Evolutionary conservation across 768 basidiomycete genomes (phyloP).

Genomic region (Panaeolus cyanescens): DNA sequence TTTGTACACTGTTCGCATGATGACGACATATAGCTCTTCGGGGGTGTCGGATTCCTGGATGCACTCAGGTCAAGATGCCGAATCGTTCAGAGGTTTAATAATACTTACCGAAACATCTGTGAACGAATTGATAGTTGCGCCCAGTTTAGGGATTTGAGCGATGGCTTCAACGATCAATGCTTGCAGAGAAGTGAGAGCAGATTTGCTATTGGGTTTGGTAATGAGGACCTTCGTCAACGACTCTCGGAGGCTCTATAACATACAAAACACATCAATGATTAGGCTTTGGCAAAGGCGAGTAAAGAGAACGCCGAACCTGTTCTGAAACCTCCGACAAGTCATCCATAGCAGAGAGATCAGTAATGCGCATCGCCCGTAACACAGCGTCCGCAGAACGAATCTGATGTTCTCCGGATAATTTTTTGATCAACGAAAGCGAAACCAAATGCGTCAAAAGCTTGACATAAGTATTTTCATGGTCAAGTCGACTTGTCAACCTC

Average conservation of each 20-base stretch:
- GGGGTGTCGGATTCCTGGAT: constrained; percentile 17
- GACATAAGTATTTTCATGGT: constrained; percentile 49
- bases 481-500: constrained; percentile 52
- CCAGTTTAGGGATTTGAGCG: constrained; percentile 50
- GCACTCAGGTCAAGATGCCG: background rate
- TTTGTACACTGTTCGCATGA: constrained; percentile 67
- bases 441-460: constrained; percentile 63
- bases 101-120: constrained; percentile 34
- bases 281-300: constrained; percentile 22
- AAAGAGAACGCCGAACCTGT: constrained; percentile 27
- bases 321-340: constrained; percentile 32
- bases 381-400: constrained; percentile 52
- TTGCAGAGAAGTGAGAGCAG: constrained; percentile 58
- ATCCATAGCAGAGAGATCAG: constrained; percentile 47
- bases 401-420: constrained; percentile 59
- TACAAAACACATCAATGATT: background rate
- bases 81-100: background rate
- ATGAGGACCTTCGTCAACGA: constrained; percentile 51
- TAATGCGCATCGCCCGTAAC: constrained; percentile 46
- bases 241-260: constrained; percentile 46
- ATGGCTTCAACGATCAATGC: constrained; percentile 55
- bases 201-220: constrained; percentile 60
- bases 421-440: constrained; percentile 58
- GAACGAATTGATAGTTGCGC: constrained; percentile 54
- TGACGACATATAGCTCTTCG: constrained; percentile 49